Percentiles rank a stretch among this genome's conserved stretches.
These are phyloP conservation scores for Cicer bijugum DNA, from an alignment of 306 rosid genomes.

Conservation along the genomic window DNA sequence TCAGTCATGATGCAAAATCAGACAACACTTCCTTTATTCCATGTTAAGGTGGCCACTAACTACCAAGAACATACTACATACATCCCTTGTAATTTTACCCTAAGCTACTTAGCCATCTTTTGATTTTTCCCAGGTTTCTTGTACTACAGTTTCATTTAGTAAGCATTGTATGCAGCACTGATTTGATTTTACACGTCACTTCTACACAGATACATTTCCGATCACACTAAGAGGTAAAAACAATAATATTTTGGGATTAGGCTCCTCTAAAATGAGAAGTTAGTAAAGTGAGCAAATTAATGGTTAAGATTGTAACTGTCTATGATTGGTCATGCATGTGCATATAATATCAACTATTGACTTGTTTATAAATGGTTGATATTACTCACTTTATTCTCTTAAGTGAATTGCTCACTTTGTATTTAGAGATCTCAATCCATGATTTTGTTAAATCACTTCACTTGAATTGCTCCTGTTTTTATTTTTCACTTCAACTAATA, in stretches of 20 bases:
- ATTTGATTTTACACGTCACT: background rate
- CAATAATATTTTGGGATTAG: background rate
- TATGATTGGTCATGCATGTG: too few relatives aligned
- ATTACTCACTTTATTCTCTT: too few relatives aligned
- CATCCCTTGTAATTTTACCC: background rate
- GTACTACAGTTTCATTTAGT: background rate
- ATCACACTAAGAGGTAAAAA: background rate
- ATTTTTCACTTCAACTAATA: too few relatives aligned
- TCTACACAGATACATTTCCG: background rate
- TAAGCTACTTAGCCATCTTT: background rate
- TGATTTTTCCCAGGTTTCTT: background rate
- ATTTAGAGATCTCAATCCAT: background rate
- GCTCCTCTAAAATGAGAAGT: too few relatives aligned
- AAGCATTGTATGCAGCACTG: background rate
- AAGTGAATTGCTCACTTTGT: too few relatives aligned
- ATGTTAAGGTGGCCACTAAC: conserved; percentile 9
- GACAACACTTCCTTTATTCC: background rate
- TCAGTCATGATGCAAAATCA: background rate
- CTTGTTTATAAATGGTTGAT: too few relatives aligned
- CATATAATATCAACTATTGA: too few relatives aligned
- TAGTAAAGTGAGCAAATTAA: too few relatives aligned
- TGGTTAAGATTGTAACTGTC: too few relatives aligned
- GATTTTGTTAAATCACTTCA: conserved; percentile 1
- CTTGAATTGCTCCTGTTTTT: too few relatives aligned
- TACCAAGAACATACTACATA: conserved; percentile 8